Base-by-base conservation (phyloP, 805 yeast genomes). In the Suhomyces faveliae region DNA sequence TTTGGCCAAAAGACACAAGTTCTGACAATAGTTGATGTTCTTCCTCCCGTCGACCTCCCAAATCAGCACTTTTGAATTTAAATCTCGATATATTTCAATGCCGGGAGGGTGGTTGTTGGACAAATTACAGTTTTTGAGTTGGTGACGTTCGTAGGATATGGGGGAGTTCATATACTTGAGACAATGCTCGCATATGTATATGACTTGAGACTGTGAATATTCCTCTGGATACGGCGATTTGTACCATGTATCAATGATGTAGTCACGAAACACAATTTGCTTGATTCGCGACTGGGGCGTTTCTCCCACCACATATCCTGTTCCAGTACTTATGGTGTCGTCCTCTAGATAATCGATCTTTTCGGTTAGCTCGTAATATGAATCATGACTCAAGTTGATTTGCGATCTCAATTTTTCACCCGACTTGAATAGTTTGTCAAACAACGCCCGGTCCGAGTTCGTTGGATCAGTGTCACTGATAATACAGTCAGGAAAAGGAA, bases 141-240 rank as follows among this genome's bases (percentile, higher is more conserved):
- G 74, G 65, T 94, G 99, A 22, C 98, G 73, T 54, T 76, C 71
- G 45, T 80, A 74, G 0, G 84, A 80, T 54, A 77, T 83, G 12
- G 85, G 83, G 0, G 90, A 83, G 33, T 77, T 76, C 81, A 83
- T 83, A 61, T 89, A 91, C 66, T 86, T 84, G 49, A 92, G 67
- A 62, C 98, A 94, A 57, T 76, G 82, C 54, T 89, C 94, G 66
- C 98, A 94, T 12, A 92, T 77, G 59, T 83, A 84, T 40, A 94
- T 68, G 2, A 83, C 77, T 37, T 72, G 71, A 40, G 82, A 78
- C 24, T 75, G 76, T 37, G 88, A 80, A 59, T 83, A 88, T 59
- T 88, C 94, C 51, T 87, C 90, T 0, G 98, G 97, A 61, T 88
- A 94, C 1, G 98, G 98, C 0, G 97, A 84, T 3, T 87, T 80